Evolutionary conservation across 2,329 filamentous ascomycete genomes (phyloP), one percentile per base, ranked within the genome.

Genomic region (Magnaporthales sp.): DNA sequence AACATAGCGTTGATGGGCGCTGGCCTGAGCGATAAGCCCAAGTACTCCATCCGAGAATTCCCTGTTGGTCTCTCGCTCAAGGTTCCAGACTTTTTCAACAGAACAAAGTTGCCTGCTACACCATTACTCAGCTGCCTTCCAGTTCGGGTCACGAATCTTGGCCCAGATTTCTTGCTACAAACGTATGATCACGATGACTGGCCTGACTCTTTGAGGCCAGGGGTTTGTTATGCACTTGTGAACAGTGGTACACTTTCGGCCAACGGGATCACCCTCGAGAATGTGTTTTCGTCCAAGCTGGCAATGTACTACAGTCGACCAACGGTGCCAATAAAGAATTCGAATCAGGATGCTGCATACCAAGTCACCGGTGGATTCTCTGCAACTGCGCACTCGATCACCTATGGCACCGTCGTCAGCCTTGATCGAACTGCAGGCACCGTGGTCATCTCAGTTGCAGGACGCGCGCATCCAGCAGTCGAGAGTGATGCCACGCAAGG

Each of bases 51-150:
- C 26, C 79, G 81, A 7, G 76, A 81, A 51, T 79, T 81, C 65
- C 83, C 83, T 0, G 69, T 70, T 0, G 82, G 82, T 0, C 71
- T 83, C 15, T 71, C 70, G 2, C 71, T 82, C n/a, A 77, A 74
- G 63, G 75, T 76, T 10, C 73, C 75, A 13, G 54, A 70, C 64
- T 2, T 72, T 11, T 63, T 38, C 10, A 22, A 22, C 32, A 4
- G 4, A 26, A 15, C 15, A 27, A 11, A 32, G 62, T 10, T 13
- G 3, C 11, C 15, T 22, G 31, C n/a, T n/a, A n/a, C 30, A 7
- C 4, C n/a, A n/a, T 32, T 26, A 27, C 31, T n/a, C 22, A 58
- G 38, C 10, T 51, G 22, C 62, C 46, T 64, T 38, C 22, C 62
- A 32, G 62, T 64, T 29, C 32, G n/a, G 24, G 62, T 51, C n/a